Evolutionary conservation across 306 rosid genomes (phyloP), one percentile per base, ranked within the genome.

Genomic region (Vicia villosa): DNA sequence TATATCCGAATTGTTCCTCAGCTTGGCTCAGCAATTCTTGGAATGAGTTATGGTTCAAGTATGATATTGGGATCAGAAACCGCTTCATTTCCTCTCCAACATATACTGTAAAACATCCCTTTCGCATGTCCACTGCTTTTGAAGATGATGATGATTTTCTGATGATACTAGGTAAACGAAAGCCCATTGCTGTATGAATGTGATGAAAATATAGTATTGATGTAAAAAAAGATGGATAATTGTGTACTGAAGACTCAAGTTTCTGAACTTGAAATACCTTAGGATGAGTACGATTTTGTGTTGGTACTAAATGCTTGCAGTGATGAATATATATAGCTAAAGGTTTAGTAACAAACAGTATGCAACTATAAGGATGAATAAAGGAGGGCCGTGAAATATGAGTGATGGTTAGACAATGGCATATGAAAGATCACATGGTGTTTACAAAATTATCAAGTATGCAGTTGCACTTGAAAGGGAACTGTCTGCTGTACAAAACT

Each of bases 401-500:
- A 30, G 36, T 30, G 20, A 57, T 30, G 6, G 2, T 60, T 0
- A 72, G 61, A 72, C 76, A 73, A 62, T 63, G 12, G 19, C 68
- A 52, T 66, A 17, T 47, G n/a, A 40, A 24, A 52, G 58, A 13
- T 76, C 89, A 85, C 83, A 43, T 72, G 85, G 47, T 52, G 17
- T 43, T 70, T 14, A 12, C 49, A 20, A 34, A 66, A 64, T 32
- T 45, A 21, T 32, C 46, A 69, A 60, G 43, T 37, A 61, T 61
- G 46, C 19, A 11, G 30, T 37, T 61, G 49, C 10, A 11, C 4
- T 19, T 61, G 21, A n/a, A n/a, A n/a, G n/a, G n/a, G n/a, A n/a
- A n/a, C n/a, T n/a, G n/a, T n/a, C n/a, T n/a, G n/a, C n/a, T n/a
- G n/a, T n/a, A n/a, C n/a, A n/a, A n/a, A n/a, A n/a, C n/a, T n/a